These are phyloP conservation scores for Bathelium albidoporum DNA, from an alignment of 495 filamentous ascomycete species.

Conservation along the genomic window DNA sequence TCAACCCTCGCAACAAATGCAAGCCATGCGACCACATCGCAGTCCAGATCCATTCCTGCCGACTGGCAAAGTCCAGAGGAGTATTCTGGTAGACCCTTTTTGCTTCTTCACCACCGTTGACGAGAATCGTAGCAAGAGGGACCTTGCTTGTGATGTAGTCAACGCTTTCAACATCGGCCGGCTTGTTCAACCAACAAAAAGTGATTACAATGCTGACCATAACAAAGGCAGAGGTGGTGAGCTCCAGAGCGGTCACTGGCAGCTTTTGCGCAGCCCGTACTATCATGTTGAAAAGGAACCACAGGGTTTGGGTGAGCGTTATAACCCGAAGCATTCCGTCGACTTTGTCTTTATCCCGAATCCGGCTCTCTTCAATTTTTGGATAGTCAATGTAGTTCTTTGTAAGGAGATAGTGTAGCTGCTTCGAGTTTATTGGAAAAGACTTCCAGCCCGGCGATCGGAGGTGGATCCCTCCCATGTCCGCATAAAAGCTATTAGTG, in stretches of 20 bases:
- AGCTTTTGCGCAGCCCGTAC: not conserved
- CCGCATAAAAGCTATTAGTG: slow-evolving; percentile 29
- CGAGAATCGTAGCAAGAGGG: not conserved
- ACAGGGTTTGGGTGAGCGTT: not conserved
- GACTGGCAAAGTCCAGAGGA: not conserved
- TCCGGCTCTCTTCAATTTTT: slow-evolving; percentile 5
- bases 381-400: slow-evolving; percentile 19
- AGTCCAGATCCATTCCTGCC: not conserved
- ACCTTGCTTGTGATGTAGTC: not conserved
- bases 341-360: slow-evolving; percentile 26
- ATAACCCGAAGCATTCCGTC: slow-evolving; percentile 19
- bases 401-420: slow-evolving; percentile 24
- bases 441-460: slow-evolving; percentile 12
- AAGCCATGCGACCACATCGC: not conserved
- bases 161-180: not conserved
- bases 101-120: not conserved
- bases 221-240: not conserved
- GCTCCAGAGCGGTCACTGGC: not conserved
- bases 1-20: not conserved
- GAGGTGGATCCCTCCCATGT: slow-evolving; percentile 28
- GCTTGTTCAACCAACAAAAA: not conserved
- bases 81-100: not conserved
- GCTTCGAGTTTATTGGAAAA: slow-evolving; percentile 27
- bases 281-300: not conserved
- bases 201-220: not conserved